Conservation (phyloP, 2,329 filamentous ascomycete species). For the Ophiostoma pallidulum region DNA sequence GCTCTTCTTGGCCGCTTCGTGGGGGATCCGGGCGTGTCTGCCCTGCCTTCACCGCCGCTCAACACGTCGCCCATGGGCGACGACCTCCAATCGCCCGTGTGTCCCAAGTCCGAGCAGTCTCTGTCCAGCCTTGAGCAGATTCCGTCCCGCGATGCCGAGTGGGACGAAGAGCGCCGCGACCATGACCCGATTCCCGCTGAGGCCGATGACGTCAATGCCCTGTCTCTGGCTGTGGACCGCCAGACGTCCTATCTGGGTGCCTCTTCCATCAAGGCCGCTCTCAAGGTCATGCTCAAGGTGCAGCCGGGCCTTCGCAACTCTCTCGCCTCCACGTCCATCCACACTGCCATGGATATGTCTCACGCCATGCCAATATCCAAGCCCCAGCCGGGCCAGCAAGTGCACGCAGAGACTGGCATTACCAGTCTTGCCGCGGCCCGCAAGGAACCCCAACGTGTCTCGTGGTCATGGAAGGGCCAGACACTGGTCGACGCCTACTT, state of each 20-base stretch:
- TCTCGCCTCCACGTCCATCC: constrained; percentile 35
- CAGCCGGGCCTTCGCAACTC: constrained; percentile 38
- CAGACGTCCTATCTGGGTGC: constrained; percentile 60
- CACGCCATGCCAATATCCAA: constrained; percentile 36
- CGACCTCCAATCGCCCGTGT: constrained; percentile 40
- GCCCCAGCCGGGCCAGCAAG: constrained; percentile 31
- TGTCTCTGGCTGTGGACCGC: constrained; percentile 51
- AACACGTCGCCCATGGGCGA: constrained; percentile 39
- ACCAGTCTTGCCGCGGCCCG: background rate
- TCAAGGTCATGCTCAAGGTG: constrained; percentile 59
- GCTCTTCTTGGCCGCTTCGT: constrained; percentile 42
- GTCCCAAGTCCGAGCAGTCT: constrained; percentile 40
- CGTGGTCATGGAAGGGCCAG: constrained; percentile 56
- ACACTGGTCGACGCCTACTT: constrained; percentile 68
- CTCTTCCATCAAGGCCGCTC: constrained; percentile 64
- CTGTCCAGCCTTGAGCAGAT: constrained; percentile 56
- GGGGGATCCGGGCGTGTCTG: constrained; percentile 29
- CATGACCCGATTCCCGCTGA: constrained; percentile 50
- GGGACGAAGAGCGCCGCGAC: constrained; percentile 54
- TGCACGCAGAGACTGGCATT: background rate
- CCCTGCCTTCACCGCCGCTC: constrained; percentile 45
- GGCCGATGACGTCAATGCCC: constrained; percentile 61
- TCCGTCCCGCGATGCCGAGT: constrained; percentile 53
- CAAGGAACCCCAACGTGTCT: constrained; percentile 40
- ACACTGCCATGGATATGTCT: constrained; percentile 37